A percentile compares a stretch with the other conserved stretches of the same genome.
phyloP scores from a whole-genome alignment of 2,329 filamentous ascomycete genomes.

The Clonostachys rhizophaga region DNA sequence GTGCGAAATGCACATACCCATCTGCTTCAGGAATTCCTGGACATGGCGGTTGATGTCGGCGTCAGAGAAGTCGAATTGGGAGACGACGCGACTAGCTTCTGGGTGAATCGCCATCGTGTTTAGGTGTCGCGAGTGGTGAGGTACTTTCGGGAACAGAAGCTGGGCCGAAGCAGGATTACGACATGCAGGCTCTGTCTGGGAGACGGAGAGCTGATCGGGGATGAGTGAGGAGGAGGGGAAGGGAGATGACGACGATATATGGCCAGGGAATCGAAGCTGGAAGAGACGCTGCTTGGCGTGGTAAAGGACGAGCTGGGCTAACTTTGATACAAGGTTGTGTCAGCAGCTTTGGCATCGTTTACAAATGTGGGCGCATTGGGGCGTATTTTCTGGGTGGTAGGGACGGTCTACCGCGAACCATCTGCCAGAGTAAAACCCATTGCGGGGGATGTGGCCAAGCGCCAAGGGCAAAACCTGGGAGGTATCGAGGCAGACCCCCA shows the following conservation, averaged over 20 bases:
- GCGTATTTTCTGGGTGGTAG: too few relatives aligned
- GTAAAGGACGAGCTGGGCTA: conserved; percentile 46
- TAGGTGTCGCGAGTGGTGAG: conserved; percentile 49
- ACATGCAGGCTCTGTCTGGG: conserved; percentile 46
- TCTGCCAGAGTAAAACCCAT: too few relatives aligned
- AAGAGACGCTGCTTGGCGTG: conserved; percentile 37
- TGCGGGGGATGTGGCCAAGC: too few relatives aligned
- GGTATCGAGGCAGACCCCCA: too few relatives aligned
- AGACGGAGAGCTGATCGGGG: conserved; percentile 18
- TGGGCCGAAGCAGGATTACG: too few relatives aligned
- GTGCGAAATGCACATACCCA: conserved; percentile 47
- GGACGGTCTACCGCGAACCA: too few relatives aligned
- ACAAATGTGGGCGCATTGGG: too few relatives aligned
- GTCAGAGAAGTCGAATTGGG: conserved; percentile 80
- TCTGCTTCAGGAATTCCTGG: conserved; percentile 79
- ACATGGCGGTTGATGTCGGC: conserved; percentile 76
- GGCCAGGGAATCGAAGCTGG: conserved; percentile 6
- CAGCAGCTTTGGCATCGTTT: too few relatives aligned
- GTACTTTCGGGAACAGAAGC: conserved; percentile 43
- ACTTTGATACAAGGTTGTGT: too few relatives aligned
- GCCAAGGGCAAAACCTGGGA: too few relatives aligned
- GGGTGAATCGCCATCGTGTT: conserved; percentile 55
- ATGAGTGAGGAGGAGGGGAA: conserved; percentile 6
- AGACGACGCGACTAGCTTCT: conserved; percentile 75
- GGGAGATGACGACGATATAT: conserved; percentile 9